phyloP scores from a whole-genome alignment of 345 rosid species.

The Physaria fendleri region DNA sequence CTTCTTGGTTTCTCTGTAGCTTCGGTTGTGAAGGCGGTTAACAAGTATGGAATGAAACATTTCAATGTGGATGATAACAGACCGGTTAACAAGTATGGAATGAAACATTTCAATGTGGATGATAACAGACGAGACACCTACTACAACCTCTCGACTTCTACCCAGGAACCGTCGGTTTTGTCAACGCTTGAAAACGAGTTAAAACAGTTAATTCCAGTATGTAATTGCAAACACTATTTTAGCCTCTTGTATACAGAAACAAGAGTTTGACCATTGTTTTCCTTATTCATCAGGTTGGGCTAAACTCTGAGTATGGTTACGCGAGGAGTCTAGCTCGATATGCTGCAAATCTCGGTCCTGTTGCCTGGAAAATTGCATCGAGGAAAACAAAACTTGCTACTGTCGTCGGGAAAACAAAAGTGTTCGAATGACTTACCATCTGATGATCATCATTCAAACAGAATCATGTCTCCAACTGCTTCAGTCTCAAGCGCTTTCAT shows the following conservation, averaged over 20 bases:
- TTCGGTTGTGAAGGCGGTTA: conserved; percentile 81
- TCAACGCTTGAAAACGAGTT: conserved; percentile 50
- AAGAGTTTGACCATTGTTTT: conserved; percentile 11
- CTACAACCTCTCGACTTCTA: conserved; percentile 34
- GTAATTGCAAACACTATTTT: conserved; percentile 11
- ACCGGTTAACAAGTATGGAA: conserved; percentile 76
- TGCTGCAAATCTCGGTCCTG: conserved; percentile 84
- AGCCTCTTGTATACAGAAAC: neutral
- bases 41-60: conserved; percentile 82
- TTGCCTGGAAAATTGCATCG: conserved; percentile 66
- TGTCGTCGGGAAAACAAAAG: conserved; percentile 26
- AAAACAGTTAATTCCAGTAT: conserved; percentile 74
- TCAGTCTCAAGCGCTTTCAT: conserved; percentile 33
- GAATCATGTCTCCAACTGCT: conserved; percentile 38
- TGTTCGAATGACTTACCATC: conserved; percentile 25
- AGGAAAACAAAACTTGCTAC: conserved; percentile 30
- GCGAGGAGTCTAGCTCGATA: conserved; percentile 85
- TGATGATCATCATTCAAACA: conserved; percentile 39
- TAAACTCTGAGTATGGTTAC: conserved; percentile 66
- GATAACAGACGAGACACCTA: conserved; percentile 83
- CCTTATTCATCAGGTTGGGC: conserved; percentile 56
- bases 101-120: conserved; percentile 68
- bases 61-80: conserved; percentile 67
- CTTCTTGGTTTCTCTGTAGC: conserved; percentile 42
- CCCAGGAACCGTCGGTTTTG: conserved; percentile 37